These are phyloP conservation scores for Candida boidinii DNA, from an alignment of 805 yeast species.

Conservation along the genomic window DNA sequence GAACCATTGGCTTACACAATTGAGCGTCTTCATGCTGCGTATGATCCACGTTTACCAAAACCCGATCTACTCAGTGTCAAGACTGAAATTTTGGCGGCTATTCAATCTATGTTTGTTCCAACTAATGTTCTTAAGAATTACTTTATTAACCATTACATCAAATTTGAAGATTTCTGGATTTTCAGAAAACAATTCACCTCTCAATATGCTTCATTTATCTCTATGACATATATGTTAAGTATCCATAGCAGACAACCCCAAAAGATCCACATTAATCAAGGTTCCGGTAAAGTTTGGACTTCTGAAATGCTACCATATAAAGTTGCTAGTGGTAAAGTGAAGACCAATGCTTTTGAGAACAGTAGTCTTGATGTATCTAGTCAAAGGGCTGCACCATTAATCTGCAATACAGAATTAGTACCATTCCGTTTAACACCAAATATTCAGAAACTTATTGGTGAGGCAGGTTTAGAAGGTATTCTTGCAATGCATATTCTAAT, in stretches of 20 bases:
- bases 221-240: slow-evolving; percentile 91
- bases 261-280: slow-evolving; percentile 74
- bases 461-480: slow-evolving; percentile 87
- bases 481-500: slow-evolving; percentile 76
- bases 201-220: slow-evolving; percentile 88
- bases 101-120: slow-evolving; percentile 83
- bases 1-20: slow-evolving; percentile 83
- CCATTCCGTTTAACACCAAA: slow-evolving; percentile 97
- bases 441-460: slow-evolving; percentile 88
- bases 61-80: slow-evolving; percentile 86
- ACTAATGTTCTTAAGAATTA: slow-evolving; percentile 72
- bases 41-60: slow-evolving; percentile 86
- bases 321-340: slow-evolving; percentile 44
- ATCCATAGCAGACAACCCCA: slow-evolving; percentile 90
- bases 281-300: slow-evolving; percentile 86
- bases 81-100: slow-evolving; percentile 85
- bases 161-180: slow-evolving; percentile 93
- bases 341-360: slow-evolving; percentile 30
- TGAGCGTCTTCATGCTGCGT: slow-evolving; percentile 83
- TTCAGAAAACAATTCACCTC: slow-evolving; percentile 93
- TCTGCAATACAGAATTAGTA: slow-evolving; percentile 85
- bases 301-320: slow-evolving; percentile 93
- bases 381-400: slow-evolving; percentile 66
- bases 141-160: slow-evolving; percentile 59
- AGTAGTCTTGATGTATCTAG: slow-evolving; percentile 39